phyloP scores from a whole-genome alignment of 208 protist species.

The Spongospora subterranea region DNA sequence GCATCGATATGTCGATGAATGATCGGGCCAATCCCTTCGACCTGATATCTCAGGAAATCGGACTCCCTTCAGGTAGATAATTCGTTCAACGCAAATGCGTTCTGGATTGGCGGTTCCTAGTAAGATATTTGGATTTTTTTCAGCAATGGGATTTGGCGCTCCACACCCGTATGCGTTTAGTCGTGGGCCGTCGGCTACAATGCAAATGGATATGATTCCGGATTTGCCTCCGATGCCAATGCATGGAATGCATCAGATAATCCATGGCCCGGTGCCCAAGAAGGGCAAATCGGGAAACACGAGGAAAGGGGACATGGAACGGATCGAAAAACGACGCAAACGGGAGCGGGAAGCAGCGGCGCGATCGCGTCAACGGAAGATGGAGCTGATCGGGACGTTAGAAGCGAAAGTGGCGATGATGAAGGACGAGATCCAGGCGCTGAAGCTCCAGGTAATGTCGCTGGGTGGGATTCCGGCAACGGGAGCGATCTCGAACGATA shows the following conservation, averaged over 20 bases:
- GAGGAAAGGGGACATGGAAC: constrained; percentile 39
- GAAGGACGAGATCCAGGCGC: constrained; percentile 44
- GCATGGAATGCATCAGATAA: constrained; percentile 13
- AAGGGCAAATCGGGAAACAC: neutral
- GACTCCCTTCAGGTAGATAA: neutral
- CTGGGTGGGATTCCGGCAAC: neutral
- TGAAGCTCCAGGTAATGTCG: constrained; percentile 21
- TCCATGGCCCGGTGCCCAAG: constrained; percentile 29
- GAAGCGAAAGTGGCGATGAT: constrained; percentile 23
- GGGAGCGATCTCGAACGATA: neutral
- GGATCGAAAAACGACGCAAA: constrained; percentile 41
- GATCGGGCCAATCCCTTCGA: constrained; percentile 29
- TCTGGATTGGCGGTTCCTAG: neutral
- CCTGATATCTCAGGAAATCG: constrained; percentile 53
- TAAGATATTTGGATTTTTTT: neutral
- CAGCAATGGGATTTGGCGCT: neutral
- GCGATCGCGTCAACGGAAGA: constrained; percentile 25
- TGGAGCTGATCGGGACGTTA: constrained; percentile 30
- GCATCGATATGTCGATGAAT: too few relatives aligned
- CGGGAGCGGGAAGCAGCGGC: constrained; percentile 28
- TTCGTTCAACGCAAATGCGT: neutral
- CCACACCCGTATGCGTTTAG: neutral
- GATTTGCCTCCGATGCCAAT: constrained; percentile 50
- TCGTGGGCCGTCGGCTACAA: neutral
- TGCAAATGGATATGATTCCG: constrained; percentile 49